Conservation (phyloP, 345 rosid genomes). For the Erodium maritimum region DNA sequence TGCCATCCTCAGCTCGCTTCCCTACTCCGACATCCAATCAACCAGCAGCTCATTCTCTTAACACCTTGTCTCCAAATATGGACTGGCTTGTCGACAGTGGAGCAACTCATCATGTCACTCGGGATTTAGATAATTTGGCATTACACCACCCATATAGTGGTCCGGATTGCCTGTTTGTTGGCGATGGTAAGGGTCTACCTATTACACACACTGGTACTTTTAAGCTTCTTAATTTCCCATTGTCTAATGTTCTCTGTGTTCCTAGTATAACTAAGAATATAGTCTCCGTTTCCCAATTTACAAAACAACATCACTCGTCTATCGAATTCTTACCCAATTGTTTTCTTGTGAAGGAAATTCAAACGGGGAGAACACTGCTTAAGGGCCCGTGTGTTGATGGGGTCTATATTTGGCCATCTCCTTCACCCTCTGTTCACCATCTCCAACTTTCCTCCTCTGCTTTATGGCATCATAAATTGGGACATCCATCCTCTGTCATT, state of each 20-base stretch:
- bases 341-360: conserved; percentile 9
- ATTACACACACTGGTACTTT: conserved; percentile 7
- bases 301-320: background rate
- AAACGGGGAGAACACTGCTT: background rate
- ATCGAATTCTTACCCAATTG: conserved; percentile 4
- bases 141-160: background rate
- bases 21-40: too few relatives aligned
- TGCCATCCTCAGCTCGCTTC: too few relatives aligned
- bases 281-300: too few relatives aligned
- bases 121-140: background rate
- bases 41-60: too few relatives aligned
- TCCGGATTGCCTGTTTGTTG: conserved; percentile 1
- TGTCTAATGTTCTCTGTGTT: conserved; percentile 3
- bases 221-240: background rate
- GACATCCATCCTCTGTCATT: background rate
- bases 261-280: background rate
- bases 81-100: conserved; percentile 4
- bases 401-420: background rate
- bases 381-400: background rate
- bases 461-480: conserved; percentile 2
- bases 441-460: background rate
- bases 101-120: conserved; percentile 6
- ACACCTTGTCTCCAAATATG: too few relatives aligned
- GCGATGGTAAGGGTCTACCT: background rate
- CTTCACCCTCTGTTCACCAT: background rate